Conservation (phyloP, 768 basidiomycete genomes). For the Leccinum variicolor region DNA sequence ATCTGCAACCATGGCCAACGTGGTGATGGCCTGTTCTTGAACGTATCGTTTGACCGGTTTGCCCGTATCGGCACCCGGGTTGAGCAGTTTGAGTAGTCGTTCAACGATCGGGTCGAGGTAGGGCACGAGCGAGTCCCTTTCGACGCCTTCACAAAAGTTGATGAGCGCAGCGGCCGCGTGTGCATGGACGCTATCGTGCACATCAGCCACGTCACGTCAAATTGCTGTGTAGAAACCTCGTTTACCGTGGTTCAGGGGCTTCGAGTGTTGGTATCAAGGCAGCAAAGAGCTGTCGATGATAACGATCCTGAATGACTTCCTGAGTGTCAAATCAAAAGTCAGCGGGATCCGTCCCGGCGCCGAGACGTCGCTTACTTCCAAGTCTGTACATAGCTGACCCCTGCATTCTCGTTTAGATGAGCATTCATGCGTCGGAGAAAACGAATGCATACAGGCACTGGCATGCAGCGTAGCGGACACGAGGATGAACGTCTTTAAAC, state of each 20-base stretch:
- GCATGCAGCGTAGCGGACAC: constrained; percentile 73
- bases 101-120: constrained; percentile 81
- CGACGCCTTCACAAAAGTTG: constrained; percentile 89
- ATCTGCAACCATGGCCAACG: constrained; percentile 86
- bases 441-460: constrained; percentile 66
- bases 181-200: constrained; percentile 62
- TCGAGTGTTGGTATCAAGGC: constrained; percentile 72
- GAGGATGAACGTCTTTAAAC: constrained; percentile 76
- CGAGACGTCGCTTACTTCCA: constrained; percentile 53
- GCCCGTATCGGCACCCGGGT: constrained; percentile 45
- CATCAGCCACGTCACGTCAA: neutral
- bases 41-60: constrained; percentile 56
- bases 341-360: neutral
- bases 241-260: constrained; percentile 69
- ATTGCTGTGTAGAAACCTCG: neutral
- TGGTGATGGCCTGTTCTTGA: constrained; percentile 86
- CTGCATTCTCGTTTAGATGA: constrained; percentile 34
- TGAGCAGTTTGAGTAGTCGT: constrained; percentile 53
- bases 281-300: constrained; percentile 64
- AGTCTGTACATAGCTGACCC: constrained; percentile 86
- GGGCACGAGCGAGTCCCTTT: constrained; percentile 64
- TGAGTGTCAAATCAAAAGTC: constrained; percentile 21
- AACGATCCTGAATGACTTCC: constrained; percentile 74
- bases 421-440: neutral
- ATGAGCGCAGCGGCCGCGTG: constrained; percentile 87